Evolutionary conservation across 306 rosid species (phyloP), one percentile per base, ranked within the genome.

Genomic region (Quercus gilva): DNA sequence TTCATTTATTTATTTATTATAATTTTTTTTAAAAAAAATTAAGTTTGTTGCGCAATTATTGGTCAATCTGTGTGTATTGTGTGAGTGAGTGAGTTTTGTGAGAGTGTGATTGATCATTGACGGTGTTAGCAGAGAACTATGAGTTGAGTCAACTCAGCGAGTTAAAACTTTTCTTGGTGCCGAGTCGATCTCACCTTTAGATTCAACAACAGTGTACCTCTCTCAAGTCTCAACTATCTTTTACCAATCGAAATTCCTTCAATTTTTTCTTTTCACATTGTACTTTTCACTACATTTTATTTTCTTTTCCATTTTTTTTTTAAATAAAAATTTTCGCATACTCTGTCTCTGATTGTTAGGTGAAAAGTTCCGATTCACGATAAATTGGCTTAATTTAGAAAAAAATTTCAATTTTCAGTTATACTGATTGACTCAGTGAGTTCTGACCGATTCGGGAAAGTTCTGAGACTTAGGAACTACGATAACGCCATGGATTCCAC

Each of bases 401-500:
- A 55, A 26, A 41, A 41, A 8, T 41, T 7, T 41, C 45, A 41
- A 31, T 23, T 78, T 74, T 29, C 35, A 6, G 26, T 61, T 74
- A 77, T 83, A 74, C 49, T 74, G 82, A 76, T 68, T 71, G n/a
- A 21, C 8, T 58, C 14, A 33, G 43, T 31, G 64, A 13, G n/a
- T 10, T 59, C 73, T 26, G 69, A 21, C 77, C 71, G 82, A 69
- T 74, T 71, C 77, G 28, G 74, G 72, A 4, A 74, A 84, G 49
- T 78, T 71, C 26, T 21, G 51, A 26, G 76, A 71, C 74, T 63
- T 65, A 13, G 63, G 25, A 67, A 68, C 49, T 11, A 55, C 31
- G 21, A 60, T 74, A 74, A 21, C 17, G 56, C 45, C 71, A 94
- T 94, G 98, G 97, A 93, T 69, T 84, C 87, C 20, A 67, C 82